A percentile compares a stretch with the other conserved stretches of the same genome.
phyloP scores from a whole-genome alignment of 495 filamentous ascomycete species.

The Pseudomonodictys pantanalensis region DNA sequence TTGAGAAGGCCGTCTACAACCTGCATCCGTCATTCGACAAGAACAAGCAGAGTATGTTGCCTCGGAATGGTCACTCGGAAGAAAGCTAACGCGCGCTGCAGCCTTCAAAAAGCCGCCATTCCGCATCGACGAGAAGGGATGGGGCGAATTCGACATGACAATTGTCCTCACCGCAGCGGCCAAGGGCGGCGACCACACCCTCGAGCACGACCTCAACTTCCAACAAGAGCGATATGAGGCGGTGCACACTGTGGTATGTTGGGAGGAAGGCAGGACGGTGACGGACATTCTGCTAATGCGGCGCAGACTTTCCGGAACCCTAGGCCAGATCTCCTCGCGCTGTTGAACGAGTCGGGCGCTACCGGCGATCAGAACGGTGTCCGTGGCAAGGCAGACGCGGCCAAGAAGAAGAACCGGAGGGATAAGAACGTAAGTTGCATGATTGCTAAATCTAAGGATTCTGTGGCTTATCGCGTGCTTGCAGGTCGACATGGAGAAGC shows the following conservation, averaged over 20 bases:
- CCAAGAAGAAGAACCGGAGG: constrained; percentile 72
- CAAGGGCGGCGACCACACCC: constrained; percentile 74
- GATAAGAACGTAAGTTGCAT: constrained; percentile 59
- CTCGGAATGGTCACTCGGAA: background rate
- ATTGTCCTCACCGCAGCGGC: constrained; percentile 78
- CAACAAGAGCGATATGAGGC: constrained; percentile 74
- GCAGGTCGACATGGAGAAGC: constrained; percentile 89
- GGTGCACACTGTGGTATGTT: constrained; percentile 70
- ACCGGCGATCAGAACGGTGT: constrained; percentile 58
- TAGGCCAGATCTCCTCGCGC: constrained; percentile 69
- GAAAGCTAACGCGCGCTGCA: constrained; percentile 2
- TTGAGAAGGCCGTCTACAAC: constrained; percentile 87
- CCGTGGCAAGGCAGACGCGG: constrained; percentile 56
- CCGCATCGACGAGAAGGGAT: constrained; percentile 86
- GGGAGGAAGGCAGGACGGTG: background rate
- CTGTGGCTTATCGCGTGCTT: constrained; percentile 5
- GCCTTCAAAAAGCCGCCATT: constrained; percentile 73
- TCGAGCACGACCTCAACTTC: constrained; percentile 93
- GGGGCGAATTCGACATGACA: constrained; percentile 98
- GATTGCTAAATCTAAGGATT: background rate
- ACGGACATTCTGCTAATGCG: background rate
- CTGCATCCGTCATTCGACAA: constrained; percentile 91
- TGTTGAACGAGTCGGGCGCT: constrained; percentile 77
- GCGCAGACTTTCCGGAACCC: constrained; percentile 81
- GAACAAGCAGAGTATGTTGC: constrained; percentile 68